These are phyloP conservation scores for Daldinia bambusicola DNA, from an alignment of 495 filamentous ascomycete species.

Conservation along the genomic window DNA sequence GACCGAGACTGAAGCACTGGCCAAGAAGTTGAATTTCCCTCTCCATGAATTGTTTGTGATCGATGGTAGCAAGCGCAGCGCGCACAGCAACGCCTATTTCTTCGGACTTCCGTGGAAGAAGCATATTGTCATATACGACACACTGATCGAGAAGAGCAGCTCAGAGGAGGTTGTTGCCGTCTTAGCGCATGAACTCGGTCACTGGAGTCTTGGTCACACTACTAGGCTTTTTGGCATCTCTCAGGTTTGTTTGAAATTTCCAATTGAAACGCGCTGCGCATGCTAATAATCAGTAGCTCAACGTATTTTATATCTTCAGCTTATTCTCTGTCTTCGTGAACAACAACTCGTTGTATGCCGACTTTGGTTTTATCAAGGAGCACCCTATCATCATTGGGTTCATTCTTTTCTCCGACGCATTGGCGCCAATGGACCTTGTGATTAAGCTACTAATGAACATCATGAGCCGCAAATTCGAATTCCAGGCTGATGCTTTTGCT, in stretches of 20 bases:
- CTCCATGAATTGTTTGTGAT: slow-evolving; percentile 92
- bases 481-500: slow-evolving; percentile 93
- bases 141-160: slow-evolving; percentile 92
- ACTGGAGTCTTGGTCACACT: slow-evolving; percentile 96
- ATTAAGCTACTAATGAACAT: slow-evolving; percentile 97
- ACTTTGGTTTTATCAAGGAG: slow-evolving; percentile 87
- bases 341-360: slow-evolving; percentile 87
- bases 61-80: slow-evolving; percentile 95
- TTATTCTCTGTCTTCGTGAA: slow-evolving; percentile 97
- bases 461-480: slow-evolving; percentile 91
- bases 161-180: slow-evolving; percentile 94
- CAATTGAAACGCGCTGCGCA: not conserved
- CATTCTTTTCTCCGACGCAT: slow-evolving; percentile 92
- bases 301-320: slow-evolving; percentile 96
- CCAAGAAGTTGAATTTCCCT: slow-evolving; percentile 87
- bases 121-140: slow-evolving; percentile 99
- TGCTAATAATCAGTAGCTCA: slow-evolving; percentile 57
- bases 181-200: slow-evolving; percentile 92
- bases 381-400: slow-evolving; percentile 96
- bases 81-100: slow-evolving; percentile 98
- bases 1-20: slow-evolving; percentile 85
- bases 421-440: slow-evolving; percentile 89
- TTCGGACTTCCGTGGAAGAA: slow-evolving; percentile 99
- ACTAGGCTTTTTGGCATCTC: slow-evolving; percentile 90
- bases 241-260: slow-evolving; percentile 68